phyloP scores from a whole-genome alignment of 192 early-diverging fungal species.

The Diversispora eburnea region DNA sequence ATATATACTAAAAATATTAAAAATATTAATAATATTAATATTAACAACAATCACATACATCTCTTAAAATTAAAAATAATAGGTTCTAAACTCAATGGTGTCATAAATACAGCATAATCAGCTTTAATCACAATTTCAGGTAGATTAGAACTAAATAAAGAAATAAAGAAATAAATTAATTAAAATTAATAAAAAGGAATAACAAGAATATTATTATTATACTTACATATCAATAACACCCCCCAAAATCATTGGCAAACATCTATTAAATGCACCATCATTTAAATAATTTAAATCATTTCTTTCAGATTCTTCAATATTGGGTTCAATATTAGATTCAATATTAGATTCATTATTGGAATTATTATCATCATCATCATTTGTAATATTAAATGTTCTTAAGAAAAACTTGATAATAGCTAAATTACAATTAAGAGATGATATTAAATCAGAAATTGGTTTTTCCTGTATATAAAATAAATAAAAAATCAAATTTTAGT shows the following conservation, averaged over 20 bases:
- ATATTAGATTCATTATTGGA: not conserved
- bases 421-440: constrained; percentile 1
- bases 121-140: constrained; percentile 8
- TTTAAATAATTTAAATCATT: not conserved
- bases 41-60: not conserved
- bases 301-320: not conserved
- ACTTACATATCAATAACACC: constrained; percentile 11
- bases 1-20: not conserved
- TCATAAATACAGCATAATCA: constrained; percentile 21
- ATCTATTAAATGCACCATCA: constrained; percentile 2
- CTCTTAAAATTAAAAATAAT: constrained; percentile 20
- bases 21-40: not conserved
- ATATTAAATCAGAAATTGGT: constrained; percentile 10
- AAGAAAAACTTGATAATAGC: constrained; percentile 19
- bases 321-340: not conserved
- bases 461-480: not conserved
- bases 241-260: constrained; percentile 7
- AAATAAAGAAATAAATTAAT: not conserved
- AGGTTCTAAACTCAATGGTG: constrained; percentile 20
- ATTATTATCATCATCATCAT: not conserved
- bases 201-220: not conserved
- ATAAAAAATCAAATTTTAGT: not conserved
- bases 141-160: not conserved
- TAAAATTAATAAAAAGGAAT: not conserved
- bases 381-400: not conserved